Percentiles rank a stretch among this genome's conserved stretches.
These are phyloP conservation scores for Oleoguttula mirabilis DNA, from an alignment of 495 filamentous ascomycete genomes.

Conservation along the genomic window DNA sequence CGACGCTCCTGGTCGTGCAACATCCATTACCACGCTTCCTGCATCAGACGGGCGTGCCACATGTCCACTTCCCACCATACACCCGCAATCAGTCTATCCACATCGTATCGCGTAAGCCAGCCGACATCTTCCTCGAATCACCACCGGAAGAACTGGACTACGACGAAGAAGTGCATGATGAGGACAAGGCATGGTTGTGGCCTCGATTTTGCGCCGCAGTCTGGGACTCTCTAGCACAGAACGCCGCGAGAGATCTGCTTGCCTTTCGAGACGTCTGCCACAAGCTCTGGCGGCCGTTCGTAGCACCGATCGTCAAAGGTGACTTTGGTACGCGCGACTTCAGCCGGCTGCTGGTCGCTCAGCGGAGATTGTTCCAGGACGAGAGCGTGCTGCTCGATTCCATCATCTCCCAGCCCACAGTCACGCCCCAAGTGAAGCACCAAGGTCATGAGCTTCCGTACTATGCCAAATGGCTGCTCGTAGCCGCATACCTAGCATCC, in stretches of 20 bases:
- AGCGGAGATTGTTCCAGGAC: constrained; percentile 62
- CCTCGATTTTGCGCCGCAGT: constrained; percentile 60
- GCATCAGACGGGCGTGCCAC: constrained; percentile 56
- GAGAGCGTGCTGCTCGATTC: constrained; percentile 59
- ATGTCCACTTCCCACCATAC: constrained; percentile 79
- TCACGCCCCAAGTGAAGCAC: constrained; percentile 20
- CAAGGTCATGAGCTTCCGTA: constrained; percentile 47
- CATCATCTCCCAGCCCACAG: constrained; percentile 31
- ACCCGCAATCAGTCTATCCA: constrained; percentile 62
- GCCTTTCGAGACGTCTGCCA: constrained; percentile 44
- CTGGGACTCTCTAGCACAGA: constrained; percentile 58
- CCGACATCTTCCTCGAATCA: constrained; percentile 34
- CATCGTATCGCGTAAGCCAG: constrained; percentile 48
- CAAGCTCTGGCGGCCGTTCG: constrained; percentile 59
- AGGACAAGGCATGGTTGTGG: constrained; percentile 51
- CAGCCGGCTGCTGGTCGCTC: constrained; percentile 62
- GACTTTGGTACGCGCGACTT: constrained; percentile 65
- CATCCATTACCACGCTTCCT: constrained; percentile 59
- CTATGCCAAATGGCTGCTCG: constrained; percentile 68
- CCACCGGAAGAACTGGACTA: constrained; percentile 31
- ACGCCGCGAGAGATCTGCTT: constrained; percentile 52
- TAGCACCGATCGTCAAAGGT: constrained; percentile 50
- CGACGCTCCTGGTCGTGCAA: constrained; percentile 65
- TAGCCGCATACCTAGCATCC: constrained; percentile 83
- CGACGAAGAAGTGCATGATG: constrained; percentile 40